These are phyloP conservation scores for Fusarium nanum DNA, from an alignment of 2,329 filamentous ascomycete genomes.

Conservation along the genomic window DNA sequence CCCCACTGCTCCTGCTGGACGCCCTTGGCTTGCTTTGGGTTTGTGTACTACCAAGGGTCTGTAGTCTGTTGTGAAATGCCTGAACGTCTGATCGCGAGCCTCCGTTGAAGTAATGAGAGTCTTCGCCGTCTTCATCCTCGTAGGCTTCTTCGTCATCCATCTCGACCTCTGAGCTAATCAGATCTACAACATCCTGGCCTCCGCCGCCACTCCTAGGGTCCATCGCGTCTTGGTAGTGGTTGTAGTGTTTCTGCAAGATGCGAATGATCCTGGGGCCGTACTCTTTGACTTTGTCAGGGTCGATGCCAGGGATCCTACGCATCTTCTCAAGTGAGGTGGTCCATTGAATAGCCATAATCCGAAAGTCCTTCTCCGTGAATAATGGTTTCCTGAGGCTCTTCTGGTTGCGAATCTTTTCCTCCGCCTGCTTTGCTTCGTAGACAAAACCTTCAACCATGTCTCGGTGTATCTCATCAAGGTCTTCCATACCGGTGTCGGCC, in stretches of 20 bases:
- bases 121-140: constrained; percentile 53
- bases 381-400: constrained; percentile 67
- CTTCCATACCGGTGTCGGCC: constrained; percentile 63
- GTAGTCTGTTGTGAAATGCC: constrained; percentile 51
- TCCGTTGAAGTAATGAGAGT: constrained; percentile 62
- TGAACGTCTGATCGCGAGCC: constrained; percentile 48
- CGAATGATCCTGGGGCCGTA: constrained; percentile 72
- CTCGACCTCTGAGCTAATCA: constrained; percentile 62
- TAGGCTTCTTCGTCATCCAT: constrained; percentile 52
- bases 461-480: constrained; percentile 69
- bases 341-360: constrained; percentile 78
- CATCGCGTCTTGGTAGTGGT: constrained; percentile 64
- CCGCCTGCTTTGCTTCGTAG: constrained; percentile 67
- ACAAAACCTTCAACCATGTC: constrained; percentile 75
- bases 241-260: constrained; percentile 63
- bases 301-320: constrained; percentile 71
- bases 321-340: constrained; percentile 72
- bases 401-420: constrained; percentile 70
- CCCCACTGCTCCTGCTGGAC: constrained; percentile 45
- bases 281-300: constrained; percentile 68
- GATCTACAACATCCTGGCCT: constrained; percentile 62
- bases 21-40: constrained; percentile 45
- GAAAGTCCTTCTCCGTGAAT: constrained; percentile 77
- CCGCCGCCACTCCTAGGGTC: constrained; percentile 44
- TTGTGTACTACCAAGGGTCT: constrained; percentile 46